Evolutionary conservation across 2,329 filamentous ascomycete species (phyloP).

Genomic region (Xylariaceae sp.): DNA sequence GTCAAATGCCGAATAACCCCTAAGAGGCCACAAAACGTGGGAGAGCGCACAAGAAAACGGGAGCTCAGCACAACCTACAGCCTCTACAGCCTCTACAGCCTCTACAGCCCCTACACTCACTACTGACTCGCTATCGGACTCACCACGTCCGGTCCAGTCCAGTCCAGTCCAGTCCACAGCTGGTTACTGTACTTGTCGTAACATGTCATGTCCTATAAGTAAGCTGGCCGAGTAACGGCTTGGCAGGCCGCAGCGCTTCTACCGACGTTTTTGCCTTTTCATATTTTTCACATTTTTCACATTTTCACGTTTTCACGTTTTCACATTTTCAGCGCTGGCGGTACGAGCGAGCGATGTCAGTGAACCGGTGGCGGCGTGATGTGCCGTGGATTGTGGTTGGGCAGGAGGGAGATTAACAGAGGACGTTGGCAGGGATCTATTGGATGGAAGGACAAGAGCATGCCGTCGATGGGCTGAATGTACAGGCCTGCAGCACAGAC

Average conservation of each 20-base stretch:
- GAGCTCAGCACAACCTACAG: not conserved
- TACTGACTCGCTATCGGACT: too few relatives aligned
- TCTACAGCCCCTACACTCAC: too few relatives aligned
- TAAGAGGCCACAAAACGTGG: not conserved
- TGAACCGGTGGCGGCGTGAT: constrained; percentile 17
- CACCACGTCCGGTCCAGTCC: too few relatives aligned
- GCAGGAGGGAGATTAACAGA: constrained; percentile 28
- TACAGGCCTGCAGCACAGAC: not conserved
- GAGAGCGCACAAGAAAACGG: not conserved
- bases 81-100: too few relatives aligned
- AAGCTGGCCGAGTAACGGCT: not conserved
- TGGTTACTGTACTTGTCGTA: not conserved
- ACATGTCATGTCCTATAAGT: not conserved
- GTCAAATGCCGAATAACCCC: constrained; percentile 2
- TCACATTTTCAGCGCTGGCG: constrained; percentile 7
- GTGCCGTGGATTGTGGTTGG: constrained; percentile 23
- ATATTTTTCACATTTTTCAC: too few relatives aligned
- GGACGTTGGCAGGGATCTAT: constrained; percentile 21
- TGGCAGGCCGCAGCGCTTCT: constrained; percentile 1
- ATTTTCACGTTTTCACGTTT: too few relatives aligned
- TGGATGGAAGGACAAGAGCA: constrained; percentile 9
- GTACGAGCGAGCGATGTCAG: constrained; percentile 5
- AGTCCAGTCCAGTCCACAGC: too few relatives aligned
- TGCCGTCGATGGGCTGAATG: constrained; percentile 2
- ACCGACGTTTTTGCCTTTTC: constrained; percentile 4